phyloP scores from a whole-genome alignment of 257 asterid species.

The Solanum appendiculatum region DNA sequence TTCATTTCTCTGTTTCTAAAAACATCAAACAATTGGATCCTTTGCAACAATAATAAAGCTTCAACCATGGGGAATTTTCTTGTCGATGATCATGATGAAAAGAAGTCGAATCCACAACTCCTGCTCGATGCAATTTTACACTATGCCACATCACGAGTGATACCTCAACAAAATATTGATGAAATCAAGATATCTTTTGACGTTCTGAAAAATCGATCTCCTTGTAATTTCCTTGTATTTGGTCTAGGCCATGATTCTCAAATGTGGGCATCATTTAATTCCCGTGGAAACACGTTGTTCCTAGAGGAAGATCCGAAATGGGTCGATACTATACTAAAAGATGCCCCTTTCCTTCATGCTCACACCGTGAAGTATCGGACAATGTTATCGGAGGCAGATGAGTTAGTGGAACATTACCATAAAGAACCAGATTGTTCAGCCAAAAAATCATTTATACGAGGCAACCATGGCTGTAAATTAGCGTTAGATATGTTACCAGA shows the following conservation, averaged over 20 bases:
- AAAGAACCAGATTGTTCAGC: slow-evolving; percentile 48
- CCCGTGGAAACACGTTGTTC: slow-evolving; percentile 65
- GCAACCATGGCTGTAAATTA: slow-evolving; percentile 53
- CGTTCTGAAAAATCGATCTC: slow-evolving; percentile 28
- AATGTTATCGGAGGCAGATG: slow-evolving; percentile 45
- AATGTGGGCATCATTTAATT: slow-evolving; percentile 81
- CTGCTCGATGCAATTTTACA: slow-evolving; percentile 20
- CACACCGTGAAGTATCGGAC: slow-evolving; percentile 60
- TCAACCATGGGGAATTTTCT: background rate
- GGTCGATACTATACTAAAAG: slow-evolving; percentile 50
- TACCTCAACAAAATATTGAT: slow-evolving; percentile 17
- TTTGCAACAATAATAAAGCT: background rate
- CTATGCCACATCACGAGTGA: slow-evolving; percentile 19
- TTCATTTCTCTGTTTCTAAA: slow-evolving; percentile 4
- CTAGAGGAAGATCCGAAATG: slow-evolving; percentile 79
- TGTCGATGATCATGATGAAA: background rate
- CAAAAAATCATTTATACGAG: slow-evolving; percentile 38
- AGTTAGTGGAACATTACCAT: slow-evolving; percentile 21
- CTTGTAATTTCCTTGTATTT: slow-evolving; percentile 67
- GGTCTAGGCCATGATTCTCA: slow-evolving; percentile 84
- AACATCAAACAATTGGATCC: slow-evolving; percentile 1
- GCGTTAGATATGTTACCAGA: slow-evolving; percentile 65
- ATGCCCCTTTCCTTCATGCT: slow-evolving; percentile 54
- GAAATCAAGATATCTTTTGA: slow-evolving; percentile 18
- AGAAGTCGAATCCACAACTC: background rate